A percentile compares a stretch with the other conserved stretches of the same genome.
Conservation (phyloP, 1,284 basidiomycete species). For the Tylopilus sp. region DNA sequence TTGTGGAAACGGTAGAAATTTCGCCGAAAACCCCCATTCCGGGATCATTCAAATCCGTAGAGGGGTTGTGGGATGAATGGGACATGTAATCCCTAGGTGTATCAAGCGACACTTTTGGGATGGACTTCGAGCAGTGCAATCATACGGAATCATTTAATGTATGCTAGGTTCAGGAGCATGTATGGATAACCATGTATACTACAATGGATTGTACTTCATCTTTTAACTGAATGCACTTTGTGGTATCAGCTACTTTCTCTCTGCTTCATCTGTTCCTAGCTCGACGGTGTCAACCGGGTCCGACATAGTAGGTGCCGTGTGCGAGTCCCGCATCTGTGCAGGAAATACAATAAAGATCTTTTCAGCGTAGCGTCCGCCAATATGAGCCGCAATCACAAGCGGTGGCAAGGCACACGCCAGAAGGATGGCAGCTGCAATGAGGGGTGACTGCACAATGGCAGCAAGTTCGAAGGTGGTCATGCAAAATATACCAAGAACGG, state of each 20-base stretch:
- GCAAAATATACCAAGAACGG: constrained; percentile 39
- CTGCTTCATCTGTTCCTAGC: not conserved
- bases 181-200: constrained; percentile 17
- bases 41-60: constrained; percentile 41
- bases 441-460: constrained; percentile 31
- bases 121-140: not conserved
- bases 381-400: constrained; percentile 20
- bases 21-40: constrained; percentile 45
- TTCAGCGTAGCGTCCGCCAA: constrained; percentile 12
- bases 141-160: constrained; percentile 26
- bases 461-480: constrained; percentile 33
- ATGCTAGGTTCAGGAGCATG: constrained; percentile 14
- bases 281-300: not conserved
- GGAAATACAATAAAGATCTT: constrained; percentile 12
- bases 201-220: constrained; percentile 5
- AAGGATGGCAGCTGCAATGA: constrained; percentile 28
- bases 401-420: constrained; percentile 35
- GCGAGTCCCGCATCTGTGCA: constrained; percentile 14
- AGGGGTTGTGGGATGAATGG: constrained; percentile 76
- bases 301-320: not conserved
- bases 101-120: constrained; percentile 4
- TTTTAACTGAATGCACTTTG: not conserved
- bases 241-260: not conserved
- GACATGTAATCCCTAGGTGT: constrained; percentile 58
- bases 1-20: constrained; percentile 74